Conservation (phyloP, 1,284 basidiomycete species). For the Tremellales sp. region DNA sequence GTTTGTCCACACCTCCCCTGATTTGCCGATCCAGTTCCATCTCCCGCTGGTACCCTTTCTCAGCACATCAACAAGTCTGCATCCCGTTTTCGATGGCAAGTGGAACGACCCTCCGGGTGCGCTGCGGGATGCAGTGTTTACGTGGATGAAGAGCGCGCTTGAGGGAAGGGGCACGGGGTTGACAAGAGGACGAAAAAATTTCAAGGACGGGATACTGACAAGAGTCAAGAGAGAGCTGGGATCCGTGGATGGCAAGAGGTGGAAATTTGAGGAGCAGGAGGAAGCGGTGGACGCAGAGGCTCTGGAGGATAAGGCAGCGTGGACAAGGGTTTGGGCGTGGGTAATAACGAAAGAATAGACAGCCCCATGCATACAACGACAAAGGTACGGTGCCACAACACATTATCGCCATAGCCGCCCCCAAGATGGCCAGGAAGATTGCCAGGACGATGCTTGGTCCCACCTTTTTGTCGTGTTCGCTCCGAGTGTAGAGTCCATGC, state of each 20-base stretch:
- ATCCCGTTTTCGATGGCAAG: constrained; percentile 17
- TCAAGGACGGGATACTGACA: constrained; percentile 1
- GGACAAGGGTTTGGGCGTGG: too few species aligned
- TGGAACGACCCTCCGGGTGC: constrained; percentile 19
- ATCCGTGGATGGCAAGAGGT: constrained; percentile 7
- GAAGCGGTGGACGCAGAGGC: constrained; percentile 1
- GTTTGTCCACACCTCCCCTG: constrained; percentile 34
- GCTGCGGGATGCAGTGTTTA: constrained; percentile 26
- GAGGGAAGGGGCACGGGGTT: constrained; percentile 32
- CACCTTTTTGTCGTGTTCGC: too few species aligned
- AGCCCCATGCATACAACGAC: too few species aligned
- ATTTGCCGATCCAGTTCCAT: constrained; percentile 31
- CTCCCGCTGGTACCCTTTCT: constrained; percentile 24
- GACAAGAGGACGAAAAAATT: constrained; percentile 5
- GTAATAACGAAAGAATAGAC: too few species aligned
- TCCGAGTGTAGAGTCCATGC: too few species aligned
- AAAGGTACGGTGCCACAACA: too few species aligned
- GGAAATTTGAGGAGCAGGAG: constrained; percentile 7
- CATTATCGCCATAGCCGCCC: too few species aligned
- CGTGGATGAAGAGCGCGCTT: constrained; percentile 33
- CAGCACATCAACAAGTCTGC: constrained; percentile 1
- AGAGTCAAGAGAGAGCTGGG: constrained; percentile 12
- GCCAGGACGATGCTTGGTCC: too few species aligned
- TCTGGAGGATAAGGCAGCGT: neutral
- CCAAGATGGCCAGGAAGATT: too few species aligned